Evolutionary conservation across 345 rosid species (phyloP), one percentile per base, ranked within the genome.

Genomic region (Aegle marmelos): DNA sequence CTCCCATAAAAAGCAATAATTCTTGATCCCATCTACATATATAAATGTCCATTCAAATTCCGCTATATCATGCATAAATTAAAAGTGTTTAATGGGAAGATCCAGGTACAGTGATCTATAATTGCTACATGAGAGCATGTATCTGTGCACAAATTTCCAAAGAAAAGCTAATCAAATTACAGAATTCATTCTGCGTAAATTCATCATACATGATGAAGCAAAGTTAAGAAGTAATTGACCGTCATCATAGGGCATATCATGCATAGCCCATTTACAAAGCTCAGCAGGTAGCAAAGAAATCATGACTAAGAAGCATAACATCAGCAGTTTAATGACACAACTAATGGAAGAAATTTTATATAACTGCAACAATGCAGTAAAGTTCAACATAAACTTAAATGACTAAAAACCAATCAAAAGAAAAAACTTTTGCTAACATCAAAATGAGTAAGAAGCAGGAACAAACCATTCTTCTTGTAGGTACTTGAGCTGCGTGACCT

Each of bases 401-500:
- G 54, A 50, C 17, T 34, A 27, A 41, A 61, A 5, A 39, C 9
- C 4, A 7, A 30, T 39, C 65, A 30, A 64, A 41, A 66, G 64
- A n/a, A 2, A 50, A 48, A 57, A 19, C 6, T 36, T n/a, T 16
- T 48, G 69, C 39, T 64, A 62, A 63, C 17, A 66, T 27, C 36
- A 48, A 31, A 65, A 60, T 7, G 54, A 67, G 48, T 54, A 76
- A 64, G 71, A 68, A 68, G 66, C 31, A 73, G 70, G n/a, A 68
- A 76, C 86, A 50, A 70, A 91, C 99, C 99, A 83, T 85, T 88
- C 76, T 88, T 81, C 85, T 87, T 88, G 85, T 93, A 89, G 36
- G 98, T 90, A 76, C 90, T 88, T 39, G 99, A 93, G 50, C 75
- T 85, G 31, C 89, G 79, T 1, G 97, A 87, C 88, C 89, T 93